Percentiles rank a stretch among this genome's conserved stretches.
Conservation (phyloP, 192 early-diverging fungal species). For the Coemansia sp. region DNA sequence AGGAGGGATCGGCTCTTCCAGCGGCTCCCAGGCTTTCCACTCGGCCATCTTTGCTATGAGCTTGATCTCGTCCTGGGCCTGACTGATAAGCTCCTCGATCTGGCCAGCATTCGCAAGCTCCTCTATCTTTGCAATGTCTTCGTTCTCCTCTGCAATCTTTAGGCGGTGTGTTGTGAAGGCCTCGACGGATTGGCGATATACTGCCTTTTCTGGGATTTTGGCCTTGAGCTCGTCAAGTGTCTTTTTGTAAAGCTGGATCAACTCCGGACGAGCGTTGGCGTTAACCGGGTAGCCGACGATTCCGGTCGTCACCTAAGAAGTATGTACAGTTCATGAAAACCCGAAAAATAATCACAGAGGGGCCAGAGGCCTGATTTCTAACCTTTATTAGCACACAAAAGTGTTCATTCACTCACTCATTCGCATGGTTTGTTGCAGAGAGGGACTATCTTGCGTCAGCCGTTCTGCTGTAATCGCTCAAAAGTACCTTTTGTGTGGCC, state of each 20-base stretch:
- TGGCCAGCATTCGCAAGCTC: slow-evolving; percentile 72
- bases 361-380: no score
- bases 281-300: slow-evolving; percentile 85
- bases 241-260: slow-evolving; percentile 79
- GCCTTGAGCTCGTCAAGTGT: slow-evolving; percentile 69
- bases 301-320: slow-evolving; percentile 65
- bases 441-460: neutral
- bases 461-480: neutral
- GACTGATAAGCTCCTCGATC: slow-evolving; percentile 89
- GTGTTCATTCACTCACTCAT: neutral
- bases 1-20: slow-evolving; percentile 73
- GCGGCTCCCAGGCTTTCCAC: slow-evolving; percentile 87
- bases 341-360: no score
- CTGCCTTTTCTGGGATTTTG: slow-evolving; percentile 72
- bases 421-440: neutral
- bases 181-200: slow-evolving; percentile 81
- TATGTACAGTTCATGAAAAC: neutral
- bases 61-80: slow-evolving; percentile 86
- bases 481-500: slow-evolving; percentile 42
- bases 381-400: no score
- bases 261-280: slow-evolving; percentile 79
- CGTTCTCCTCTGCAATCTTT: slow-evolving; percentile 69
- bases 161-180: slow-evolving; percentile 76
- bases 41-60: slow-evolving; percentile 81
- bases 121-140: slow-evolving; percentile 78